Conservation (phyloP, 1,284 basidiomycete genomes). For the Ceratobasidium sp. region DNA sequence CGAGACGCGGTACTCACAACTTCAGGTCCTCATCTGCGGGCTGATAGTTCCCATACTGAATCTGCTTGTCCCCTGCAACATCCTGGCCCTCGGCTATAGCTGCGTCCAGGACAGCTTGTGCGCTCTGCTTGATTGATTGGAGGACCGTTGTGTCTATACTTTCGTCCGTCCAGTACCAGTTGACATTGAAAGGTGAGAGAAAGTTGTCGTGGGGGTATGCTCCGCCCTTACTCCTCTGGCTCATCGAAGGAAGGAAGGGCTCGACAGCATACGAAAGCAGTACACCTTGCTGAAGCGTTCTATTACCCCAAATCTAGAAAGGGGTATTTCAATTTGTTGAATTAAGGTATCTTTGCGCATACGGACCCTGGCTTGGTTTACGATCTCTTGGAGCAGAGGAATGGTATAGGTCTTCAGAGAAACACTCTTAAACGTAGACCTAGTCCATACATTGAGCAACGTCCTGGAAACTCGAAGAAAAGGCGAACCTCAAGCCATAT, state of each 20-base stretch:
- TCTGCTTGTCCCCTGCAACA: slow-evolving; percentile 49
- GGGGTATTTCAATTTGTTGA: neutral
- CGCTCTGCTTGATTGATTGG: slow-evolving; percentile 53
- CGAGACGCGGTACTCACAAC: neutral
- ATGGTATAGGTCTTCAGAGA: slow-evolving; percentile 55
- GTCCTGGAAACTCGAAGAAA: neutral
- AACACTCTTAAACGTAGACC: slow-evolving; percentile 59
- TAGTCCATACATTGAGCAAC: slow-evolving; percentile 43
- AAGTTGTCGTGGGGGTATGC: slow-evolving; percentile 52
- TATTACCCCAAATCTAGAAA: slow-evolving; percentile 54
- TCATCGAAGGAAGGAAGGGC: slow-evolving; percentile 59
- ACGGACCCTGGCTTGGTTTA: slow-evolving; percentile 59
- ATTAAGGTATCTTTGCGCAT: neutral
- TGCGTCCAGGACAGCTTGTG: slow-evolving; percentile 51
- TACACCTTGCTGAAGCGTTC: slow-evolving; percentile 48
- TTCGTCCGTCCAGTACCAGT: slow-evolving; percentile 48
- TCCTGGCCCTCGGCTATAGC: slow-evolving; percentile 56
- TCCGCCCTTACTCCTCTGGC: slow-evolving; percentile 52
- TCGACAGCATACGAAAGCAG: slow-evolving; percentile 62
- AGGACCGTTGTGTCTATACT: slow-evolving; percentile 56
- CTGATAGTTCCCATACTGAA: slow-evolving; percentile 63
- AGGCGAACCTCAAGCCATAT: slow-evolving; percentile 52
- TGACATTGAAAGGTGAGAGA: slow-evolving; percentile 59
- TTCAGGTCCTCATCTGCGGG: neutral
- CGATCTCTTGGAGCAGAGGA: slow-evolving; percentile 55